Evolutionary conservation across 2,329 filamentous ascomycete species (phyloP), one percentile per base, ranked within the genome.

Genomic region (Fusarium hostae): DNA sequence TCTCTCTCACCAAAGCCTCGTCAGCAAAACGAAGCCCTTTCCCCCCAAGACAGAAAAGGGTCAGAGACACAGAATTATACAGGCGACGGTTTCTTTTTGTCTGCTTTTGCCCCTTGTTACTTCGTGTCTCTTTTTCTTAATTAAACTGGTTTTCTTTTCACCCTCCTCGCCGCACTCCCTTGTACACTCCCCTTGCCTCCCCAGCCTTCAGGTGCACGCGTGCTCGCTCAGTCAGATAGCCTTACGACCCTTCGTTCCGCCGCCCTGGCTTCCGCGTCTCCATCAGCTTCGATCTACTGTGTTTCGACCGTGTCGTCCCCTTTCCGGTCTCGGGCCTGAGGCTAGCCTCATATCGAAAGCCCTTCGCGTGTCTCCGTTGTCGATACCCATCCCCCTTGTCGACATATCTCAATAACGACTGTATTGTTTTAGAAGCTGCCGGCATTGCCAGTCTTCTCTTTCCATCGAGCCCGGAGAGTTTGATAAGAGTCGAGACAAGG

Each of bases 1-100:
- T 67, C 44, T 58, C 54, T 67, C 70, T 73, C 70, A 71, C 70
- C 70, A 72, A 71, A 72, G 70, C 70, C 70, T 72, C 70, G 70
- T 73, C 70, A 72, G 70, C 70, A 72, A 40, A 39, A 58, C 54
- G 44, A 59, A 67, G 28, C 43, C 47, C 63, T 63, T 58, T 34
- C 20, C 37, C 44, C 28, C 26, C 26, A 30, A 26, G n/a, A 32
- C 28, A 34, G 43, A 43, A 32, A 47, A 61, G 45, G 64, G 54
- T 37, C 40, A 63, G 45, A 60, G 61, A 63, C 40, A 69, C 48
- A 39, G 48, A 70, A 52, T 57, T 12, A 40, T 54, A 45, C 52
- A 41, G 55, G 48, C 43, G 54, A 28, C 45, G 34, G n/a, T 16
- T 20, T 44, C 16, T n/a, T 26, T 35, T 59, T 62, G 60, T 37